Conservation (phyloP, 495 filamentous ascomycete species). For the Podospora pseudoanserina region DNA sequence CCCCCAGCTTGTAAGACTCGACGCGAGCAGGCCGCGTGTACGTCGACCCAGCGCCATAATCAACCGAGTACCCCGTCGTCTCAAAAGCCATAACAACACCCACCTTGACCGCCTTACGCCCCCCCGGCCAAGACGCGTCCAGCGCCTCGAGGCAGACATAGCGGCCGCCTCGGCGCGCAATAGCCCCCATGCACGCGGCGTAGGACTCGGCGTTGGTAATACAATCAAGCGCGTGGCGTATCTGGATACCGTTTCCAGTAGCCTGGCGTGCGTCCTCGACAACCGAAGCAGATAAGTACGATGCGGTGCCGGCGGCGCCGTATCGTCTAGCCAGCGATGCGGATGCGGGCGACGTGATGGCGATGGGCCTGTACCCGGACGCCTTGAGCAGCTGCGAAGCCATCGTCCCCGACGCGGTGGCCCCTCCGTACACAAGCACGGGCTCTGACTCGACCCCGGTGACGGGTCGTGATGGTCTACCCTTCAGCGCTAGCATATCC, state of each 20-base stretch:
- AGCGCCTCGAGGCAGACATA: constrained; percentile 29
- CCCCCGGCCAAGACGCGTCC: neutral
- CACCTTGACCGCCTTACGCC: neutral
- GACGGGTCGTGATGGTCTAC: too few relatives aligned
- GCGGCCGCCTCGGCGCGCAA: constrained; percentile 39
- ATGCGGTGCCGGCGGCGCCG: constrained; percentile 38
- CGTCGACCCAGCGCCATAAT: constrained; percentile 36
- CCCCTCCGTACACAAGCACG: constrained; percentile 45
- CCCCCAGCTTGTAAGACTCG: constrained; percentile 30
- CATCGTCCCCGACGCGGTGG: constrained; percentile 41
- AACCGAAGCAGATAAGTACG: constrained; percentile 34
- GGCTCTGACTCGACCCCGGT: neutral
- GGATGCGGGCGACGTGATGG: constrained; percentile 21
- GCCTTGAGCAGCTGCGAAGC: constrained; percentile 44
- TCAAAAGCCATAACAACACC: neutral
- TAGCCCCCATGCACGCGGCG: constrained; percentile 32
- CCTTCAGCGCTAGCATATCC: neutral
- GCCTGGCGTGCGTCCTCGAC: constrained; percentile 26
- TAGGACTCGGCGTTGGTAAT: constrained; percentile 21
- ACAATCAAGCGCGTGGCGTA: constrained; percentile 26
- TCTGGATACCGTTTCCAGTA: constrained; percentile 19
- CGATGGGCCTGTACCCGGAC: constrained; percentile 14
- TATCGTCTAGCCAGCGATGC: constrained; percentile 27
- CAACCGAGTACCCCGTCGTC: constrained; percentile 8
- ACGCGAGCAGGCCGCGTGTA: constrained; percentile 23